phyloP scores from a whole-genome alignment of 1,284 basidiomycete genomes.

The Tremellales sp. region DNA sequence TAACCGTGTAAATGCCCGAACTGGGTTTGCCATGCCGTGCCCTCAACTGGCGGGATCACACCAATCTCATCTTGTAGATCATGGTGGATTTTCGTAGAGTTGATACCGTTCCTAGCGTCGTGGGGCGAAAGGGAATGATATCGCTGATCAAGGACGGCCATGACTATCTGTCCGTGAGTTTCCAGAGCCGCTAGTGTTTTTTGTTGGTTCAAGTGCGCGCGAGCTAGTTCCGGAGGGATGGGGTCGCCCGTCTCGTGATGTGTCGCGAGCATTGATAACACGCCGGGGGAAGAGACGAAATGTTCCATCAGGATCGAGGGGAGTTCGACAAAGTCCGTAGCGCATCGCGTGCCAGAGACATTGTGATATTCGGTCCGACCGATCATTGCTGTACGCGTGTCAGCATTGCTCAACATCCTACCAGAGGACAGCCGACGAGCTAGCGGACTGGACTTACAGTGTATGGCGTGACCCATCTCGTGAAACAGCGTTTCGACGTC shows the following conservation, averaged over 20 bases:
- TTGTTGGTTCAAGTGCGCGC: slow-evolving; percentile 43
- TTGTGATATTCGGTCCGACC: slow-evolving; percentile 97
- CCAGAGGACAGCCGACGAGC: neutral
- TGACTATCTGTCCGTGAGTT: slow-evolving; percentile 84
- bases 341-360: slow-evolving; percentile 95
- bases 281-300: slow-evolving; percentile 75
- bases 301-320: slow-evolving; percentile 99
- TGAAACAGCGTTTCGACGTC: slow-evolving; percentile 95
- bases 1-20: slow-evolving; percentile 96
- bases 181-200: slow-evolving; percentile 58
- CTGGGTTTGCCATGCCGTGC: slow-evolving; percentile 88
- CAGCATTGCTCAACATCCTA: neutral
- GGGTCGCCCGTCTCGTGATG: slow-evolving; percentile 61
- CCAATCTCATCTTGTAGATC: slow-evolving; percentile 65
- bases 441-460: slow-evolving; percentile 64
- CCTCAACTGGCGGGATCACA: slow-evolving; percentile 71
- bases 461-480: slow-evolving; percentile 99
- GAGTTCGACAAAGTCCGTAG: slow-evolving; percentile 96
- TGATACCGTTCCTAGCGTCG: slow-evolving; percentile 51
- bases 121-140: slow-evolving; percentile 65
- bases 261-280: slow-evolving; percentile 72
- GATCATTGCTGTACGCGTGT: slow-evolving; percentile 79
- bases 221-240: slow-evolving; percentile 61
- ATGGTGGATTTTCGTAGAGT: slow-evolving; percentile 66
- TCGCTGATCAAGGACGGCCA: slow-evolving; percentile 81